Conservation (phyloP, 2,329 filamentous ascomycete genomes). For the Trichophaea hybrida region DNA sequence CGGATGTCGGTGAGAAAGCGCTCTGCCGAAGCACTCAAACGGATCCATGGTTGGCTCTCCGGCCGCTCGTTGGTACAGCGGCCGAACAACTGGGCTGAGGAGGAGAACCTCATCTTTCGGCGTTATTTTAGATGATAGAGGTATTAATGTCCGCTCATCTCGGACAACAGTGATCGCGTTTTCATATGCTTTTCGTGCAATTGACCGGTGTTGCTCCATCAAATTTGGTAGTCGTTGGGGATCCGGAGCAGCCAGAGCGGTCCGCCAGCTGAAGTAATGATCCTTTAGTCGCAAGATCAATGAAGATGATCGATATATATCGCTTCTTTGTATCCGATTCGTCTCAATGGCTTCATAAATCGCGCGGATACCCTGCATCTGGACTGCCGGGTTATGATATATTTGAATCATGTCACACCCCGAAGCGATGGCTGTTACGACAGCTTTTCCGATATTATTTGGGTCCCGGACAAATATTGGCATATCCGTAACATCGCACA, state of each 20-base stretch:
- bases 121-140: slow-evolving; percentile 42
- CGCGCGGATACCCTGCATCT: slow-evolving; percentile 43
- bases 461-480: slow-evolving; percentile 15
- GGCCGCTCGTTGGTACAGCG: slow-evolving; percentile 33
- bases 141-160: slow-evolving; percentile 73
- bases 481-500: slow-evolving; percentile 24
- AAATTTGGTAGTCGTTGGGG: slow-evolving; percentile 55
- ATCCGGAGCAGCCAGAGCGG: slow-evolving; percentile 75
- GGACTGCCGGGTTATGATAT: slow-evolving; percentile 13
- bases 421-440: slow-evolving; percentile 93
- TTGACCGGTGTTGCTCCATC: slow-evolving; percentile 64
- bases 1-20: slow-evolving; percentile 45
- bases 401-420: slow-evolving; percentile 76
- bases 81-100: slow-evolving; percentile 44
- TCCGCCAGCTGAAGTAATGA: slow-evolving; percentile 77
- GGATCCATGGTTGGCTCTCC: slow-evolving; percentile 42
- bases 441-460: slow-evolving; percentile 61
- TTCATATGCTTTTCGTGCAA: slow-evolving; percentile 80
- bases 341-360: slow-evolving; percentile 82
- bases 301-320: slow-evolving; percentile 65
- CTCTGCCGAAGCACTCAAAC: slow-evolving; percentile 55
- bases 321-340: slow-evolving; percentile 66
- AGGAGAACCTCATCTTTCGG: slow-evolving; percentile 33
- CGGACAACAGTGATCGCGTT: slow-evolving; percentile 84
- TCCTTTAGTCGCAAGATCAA: slow-evolving; percentile 70